These are phyloP conservation scores for Pseudonitzschia pungens DNA, from an alignment of 108 stramenopile species.

Conservation along the genomic window DNA sequence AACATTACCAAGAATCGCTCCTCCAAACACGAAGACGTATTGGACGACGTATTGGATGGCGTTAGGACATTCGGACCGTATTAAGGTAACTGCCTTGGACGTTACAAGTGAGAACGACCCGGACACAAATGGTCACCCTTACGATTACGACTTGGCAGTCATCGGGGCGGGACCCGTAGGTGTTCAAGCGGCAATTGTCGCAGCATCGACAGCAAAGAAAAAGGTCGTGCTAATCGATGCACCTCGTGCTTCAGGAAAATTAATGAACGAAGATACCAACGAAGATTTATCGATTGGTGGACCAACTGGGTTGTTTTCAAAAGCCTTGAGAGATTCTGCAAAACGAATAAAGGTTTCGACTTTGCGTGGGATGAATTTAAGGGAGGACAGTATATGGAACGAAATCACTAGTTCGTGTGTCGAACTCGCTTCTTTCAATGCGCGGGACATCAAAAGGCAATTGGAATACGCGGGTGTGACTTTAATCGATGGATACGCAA, in stretches of 20 bases:
- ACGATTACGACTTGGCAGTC: conserved; percentile 67
- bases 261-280: conserved; percentile 59
- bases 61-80: no score
- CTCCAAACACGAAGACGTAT: neutral
- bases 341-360: conserved; percentile 72
- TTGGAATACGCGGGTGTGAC: conserved; percentile 62
- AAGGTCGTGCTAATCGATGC: conserved; percentile 72
- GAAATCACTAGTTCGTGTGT: conserved; percentile 69
- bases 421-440: conserved; percentile 71
- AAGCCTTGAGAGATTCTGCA: conserved; percentile 74
- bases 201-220: conserved; percentile 27
- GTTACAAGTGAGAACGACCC: neutral
- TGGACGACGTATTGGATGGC: neutral
- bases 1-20: neutral
- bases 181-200: conserved; percentile 63
- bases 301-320: conserved; percentile 71
- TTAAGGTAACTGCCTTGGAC: neutral
- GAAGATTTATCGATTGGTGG: conserved; percentile 78
- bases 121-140: neutral
- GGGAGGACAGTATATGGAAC: conserved; percentile 80
- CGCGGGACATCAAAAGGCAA: conserved; percentile 61
- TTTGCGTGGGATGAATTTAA: conserved; percentile 70
- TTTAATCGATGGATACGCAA: conserved; percentile 58
- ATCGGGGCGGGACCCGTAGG: conserved; percentile 78
- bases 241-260: conserved; percentile 58